Evolutionary conservation across 306 rosid genomes (phyloP), one percentile per base, ranked within the genome.

Genomic region (Glycine latifolia): DNA sequence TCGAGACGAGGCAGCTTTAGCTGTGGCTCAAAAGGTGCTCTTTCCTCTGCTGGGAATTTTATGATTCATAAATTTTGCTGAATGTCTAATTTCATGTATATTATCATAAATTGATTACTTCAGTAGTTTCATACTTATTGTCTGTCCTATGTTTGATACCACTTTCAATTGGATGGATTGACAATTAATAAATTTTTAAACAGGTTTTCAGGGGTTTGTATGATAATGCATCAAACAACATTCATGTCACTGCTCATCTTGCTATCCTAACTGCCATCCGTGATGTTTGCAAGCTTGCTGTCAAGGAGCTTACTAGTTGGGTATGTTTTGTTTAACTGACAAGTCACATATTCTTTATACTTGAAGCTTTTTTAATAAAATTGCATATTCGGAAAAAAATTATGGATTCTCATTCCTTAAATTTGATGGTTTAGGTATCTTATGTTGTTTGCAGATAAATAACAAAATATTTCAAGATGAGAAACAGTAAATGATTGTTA

Each of bases 221-320:
- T 43, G 98, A 96, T 59, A 91, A 93, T 82, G 94, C 91, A 6
- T 87, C 97, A 14, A 93, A 91, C 86, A 87, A 52, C 48, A 78
- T 87, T 73, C 99, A 96, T 66, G 94, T 92, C 52, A 83, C 78
- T 76, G 91, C 97, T 75, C 94, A 92, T 90, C 96, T 96, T 48
- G 81, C 98, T 75, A 91, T 93, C 77, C 86, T 96, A 71, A 87
- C 92, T 83, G 99, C 97, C 15, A 92, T 96, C 74, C 98, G 99
- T 17, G 99, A 96, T 90, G 99, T 96, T 90, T 96, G 99, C 89
- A 96, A 96, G 94, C 98, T 91, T 82, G 98, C 92, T 83, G 96
- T 92, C 44, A 96, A 91, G 90, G 97, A 93, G 83, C 94, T 96
- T 77, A 93, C 97, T 79, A 92, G 97, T 82, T 96, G 99, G 99